These are phyloP conservation scores for Talaromyces sp. DNA, from an alignment of 2,329 filamentous ascomycete genomes.

Conservation along the genomic window DNA sequence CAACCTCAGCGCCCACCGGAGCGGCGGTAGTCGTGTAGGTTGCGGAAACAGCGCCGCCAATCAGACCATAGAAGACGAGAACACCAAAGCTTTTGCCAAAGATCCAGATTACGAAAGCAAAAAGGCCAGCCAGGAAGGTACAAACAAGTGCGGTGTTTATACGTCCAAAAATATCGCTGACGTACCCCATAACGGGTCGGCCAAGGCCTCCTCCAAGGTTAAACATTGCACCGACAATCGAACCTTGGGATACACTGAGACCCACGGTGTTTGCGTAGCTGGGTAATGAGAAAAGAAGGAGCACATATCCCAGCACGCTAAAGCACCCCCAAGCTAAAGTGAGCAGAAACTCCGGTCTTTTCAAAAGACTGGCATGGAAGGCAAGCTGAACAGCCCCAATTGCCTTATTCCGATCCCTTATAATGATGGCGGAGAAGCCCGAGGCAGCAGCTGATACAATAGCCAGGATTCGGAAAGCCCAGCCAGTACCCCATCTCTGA, in stretches of 20 bases:
- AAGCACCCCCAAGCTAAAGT: slow-evolving; percentile 50
- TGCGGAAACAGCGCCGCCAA: slow-evolving; percentile 1
- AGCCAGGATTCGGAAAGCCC: slow-evolving; percentile 58
- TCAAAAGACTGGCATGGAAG: slow-evolving; percentile 52
- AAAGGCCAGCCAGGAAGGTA: slow-evolving; percentile 52
- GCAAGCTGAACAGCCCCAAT: slow-evolving; percentile 49
- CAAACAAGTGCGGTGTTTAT: slow-evolving; percentile 58
- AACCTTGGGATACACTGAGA: slow-evolving; percentile 55
- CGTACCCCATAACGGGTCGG: slow-evolving; percentile 58
- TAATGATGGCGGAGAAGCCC: slow-evolving; percentile 48
- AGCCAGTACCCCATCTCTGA: slow-evolving; percentile 49
- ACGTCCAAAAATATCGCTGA: slow-evolving; percentile 56
- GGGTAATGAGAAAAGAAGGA: slow-evolving; percentile 59
- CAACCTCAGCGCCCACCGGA: slow-evolving; percentile 2
- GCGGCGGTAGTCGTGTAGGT: background rate
- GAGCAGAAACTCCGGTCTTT: slow-evolving; percentile 38
- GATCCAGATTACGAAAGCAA: slow-evolving; percentile 59
- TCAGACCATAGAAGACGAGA: slow-evolving; percentile 27
- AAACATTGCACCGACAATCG: slow-evolving; percentile 56
- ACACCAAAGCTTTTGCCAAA: slow-evolving; percentile 55
- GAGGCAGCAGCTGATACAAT: slow-evolving; percentile 34
- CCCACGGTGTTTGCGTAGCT: slow-evolving; percentile 57
- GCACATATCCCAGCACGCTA: slow-evolving; percentile 61
- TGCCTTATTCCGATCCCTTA: slow-evolving; percentile 55
- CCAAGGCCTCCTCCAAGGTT: slow-evolving; percentile 57